phyloP scores from a whole-genome alignment of 2,329 filamentous ascomycete genomes.

The Fusarium heterosporum region DNA sequence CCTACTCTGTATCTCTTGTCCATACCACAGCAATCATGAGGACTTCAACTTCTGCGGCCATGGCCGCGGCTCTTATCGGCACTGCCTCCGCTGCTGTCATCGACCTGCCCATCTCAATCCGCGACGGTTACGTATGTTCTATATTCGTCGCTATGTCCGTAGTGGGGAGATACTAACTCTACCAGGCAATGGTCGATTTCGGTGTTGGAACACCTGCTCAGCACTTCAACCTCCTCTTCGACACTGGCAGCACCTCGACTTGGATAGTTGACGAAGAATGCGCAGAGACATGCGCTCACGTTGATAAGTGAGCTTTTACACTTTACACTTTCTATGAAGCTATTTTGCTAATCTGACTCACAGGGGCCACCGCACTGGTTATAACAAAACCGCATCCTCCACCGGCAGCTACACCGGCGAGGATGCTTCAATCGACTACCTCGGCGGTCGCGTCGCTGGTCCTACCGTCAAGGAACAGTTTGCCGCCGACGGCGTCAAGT shows the following conservation, averaged over 20 bases:
- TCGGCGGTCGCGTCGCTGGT: conserved; percentile 48
- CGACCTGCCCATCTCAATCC: conserved; percentile 12
- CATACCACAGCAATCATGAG: background rate
- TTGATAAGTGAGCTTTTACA: conserved; percentile 27
- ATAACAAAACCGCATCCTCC: conserved; percentile 45
- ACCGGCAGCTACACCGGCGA: conserved; percentile 41
- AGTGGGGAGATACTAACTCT: background rate
- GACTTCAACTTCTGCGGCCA: conserved; percentile 5
- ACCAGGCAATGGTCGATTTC: conserved; percentile 21
- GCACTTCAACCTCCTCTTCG: conserved; percentile 48
- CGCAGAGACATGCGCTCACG: conserved; percentile 45
- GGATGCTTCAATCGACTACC: conserved; percentile 46
- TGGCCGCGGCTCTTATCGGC: conserved; percentile 1
- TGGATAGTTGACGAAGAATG: conserved; percentile 50
- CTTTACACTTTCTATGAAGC: background rate
- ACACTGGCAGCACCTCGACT: conserved; percentile 52
- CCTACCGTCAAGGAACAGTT: conserved; percentile 47
- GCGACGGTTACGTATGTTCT: conserved; percentile 28
- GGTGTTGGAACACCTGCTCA: conserved; percentile 47
- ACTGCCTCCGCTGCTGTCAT: conserved; percentile 23
- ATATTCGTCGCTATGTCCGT: fast-evolving
- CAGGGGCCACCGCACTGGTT: conserved; percentile 45
- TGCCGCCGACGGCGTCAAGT: conserved; percentile 29
- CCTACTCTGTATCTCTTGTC: background rate
- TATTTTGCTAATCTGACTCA: background rate